These are phyloP conservation scores for Albifimbria verrucaria DNA, from an alignment of 2,329 filamentous ascomycete species.

Conservation along the genomic window DNA sequence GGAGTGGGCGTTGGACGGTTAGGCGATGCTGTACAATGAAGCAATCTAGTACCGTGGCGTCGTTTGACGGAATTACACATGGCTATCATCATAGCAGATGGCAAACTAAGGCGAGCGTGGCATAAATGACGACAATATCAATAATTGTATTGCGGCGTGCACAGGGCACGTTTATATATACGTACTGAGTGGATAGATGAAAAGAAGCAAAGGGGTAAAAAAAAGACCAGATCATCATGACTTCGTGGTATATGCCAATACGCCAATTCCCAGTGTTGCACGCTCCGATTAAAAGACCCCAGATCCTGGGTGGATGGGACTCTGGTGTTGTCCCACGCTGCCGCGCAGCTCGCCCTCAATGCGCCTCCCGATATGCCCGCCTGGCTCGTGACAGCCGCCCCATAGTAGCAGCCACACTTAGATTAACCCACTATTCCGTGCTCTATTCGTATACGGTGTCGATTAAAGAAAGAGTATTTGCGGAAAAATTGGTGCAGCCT, in stretches of 20 bases:
- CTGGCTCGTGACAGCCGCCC: too few species aligned
- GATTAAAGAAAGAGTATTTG: neutral
- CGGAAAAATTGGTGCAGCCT: neutral
- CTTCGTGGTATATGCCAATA: neutral
- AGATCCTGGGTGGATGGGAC: neutral
- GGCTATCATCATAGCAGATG: too few species aligned
- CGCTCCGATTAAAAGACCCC: neutral
- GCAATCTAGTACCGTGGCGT: too few species aligned
- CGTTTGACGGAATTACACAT: too few species aligned
- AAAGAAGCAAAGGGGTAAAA: conserved; percentile 1
- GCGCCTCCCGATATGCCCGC: neutral
- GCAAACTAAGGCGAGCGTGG: neutral
- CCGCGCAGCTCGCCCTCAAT: too few species aligned
- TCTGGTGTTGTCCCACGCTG: neutral
- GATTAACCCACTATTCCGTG: neutral
- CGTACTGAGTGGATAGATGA: neutral
- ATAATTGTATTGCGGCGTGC: neutral
- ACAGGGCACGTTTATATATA: neutral
- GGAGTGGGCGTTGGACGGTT: neutral
- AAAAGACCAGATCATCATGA: neutral
- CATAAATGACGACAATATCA: neutral
- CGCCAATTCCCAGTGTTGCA: neutral
- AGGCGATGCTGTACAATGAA: too few species aligned
- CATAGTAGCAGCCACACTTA: too few species aligned
- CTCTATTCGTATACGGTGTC: too few species aligned